A percentile compares a stretch with the other conserved stretches of the same genome.
phyloP scores from a whole-genome alignment of 176 grass and related monocot species.

The Aegilops umbellulata region DNA sequence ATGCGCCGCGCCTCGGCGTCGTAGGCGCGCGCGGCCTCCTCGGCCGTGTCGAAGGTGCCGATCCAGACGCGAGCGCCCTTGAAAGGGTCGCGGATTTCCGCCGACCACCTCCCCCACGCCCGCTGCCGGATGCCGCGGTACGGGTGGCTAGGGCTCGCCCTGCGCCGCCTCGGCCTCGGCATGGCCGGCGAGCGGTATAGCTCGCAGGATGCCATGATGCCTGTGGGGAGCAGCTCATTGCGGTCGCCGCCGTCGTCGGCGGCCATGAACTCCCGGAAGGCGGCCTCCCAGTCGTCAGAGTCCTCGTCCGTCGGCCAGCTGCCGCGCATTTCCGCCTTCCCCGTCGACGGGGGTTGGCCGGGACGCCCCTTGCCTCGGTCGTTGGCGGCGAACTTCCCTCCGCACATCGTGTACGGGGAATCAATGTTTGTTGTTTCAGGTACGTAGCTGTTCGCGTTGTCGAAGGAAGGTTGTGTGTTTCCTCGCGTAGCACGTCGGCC shows the following conservation, averaged over 20 bases:
- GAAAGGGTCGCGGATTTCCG: conserved; percentile 20
- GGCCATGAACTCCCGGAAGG: not conserved
- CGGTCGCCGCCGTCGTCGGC: not conserved
- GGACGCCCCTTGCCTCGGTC: not conserved
- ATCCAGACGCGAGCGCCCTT: conserved; percentile 65
- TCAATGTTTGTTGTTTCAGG: too few species aligned
- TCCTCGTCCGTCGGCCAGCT: not conserved
- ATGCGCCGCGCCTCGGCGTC: conserved; percentile 45
- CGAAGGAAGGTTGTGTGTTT: too few species aligned
- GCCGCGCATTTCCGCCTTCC: not conserved
- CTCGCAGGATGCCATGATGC: not conserved
- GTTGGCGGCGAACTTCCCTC: not conserved
- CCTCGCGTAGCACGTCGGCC: too few species aligned
- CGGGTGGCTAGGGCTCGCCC: not conserved
- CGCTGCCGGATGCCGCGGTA: conserved; percentile 34
- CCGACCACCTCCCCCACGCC: conserved; percentile 27
- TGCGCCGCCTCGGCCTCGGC: not conserved
- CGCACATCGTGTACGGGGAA: not conserved
- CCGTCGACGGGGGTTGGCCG: not conserved
- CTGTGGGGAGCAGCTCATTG: not conserved
- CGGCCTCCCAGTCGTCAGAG: conserved; percentile 8
- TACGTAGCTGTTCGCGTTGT: too few species aligned
- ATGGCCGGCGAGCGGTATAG: not conserved
- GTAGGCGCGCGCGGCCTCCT: conserved; percentile 72
- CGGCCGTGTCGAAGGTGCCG: conserved; percentile 90